Evolutionary conservation across 768 basidiomycete genomes (phyloP).

Genomic region (Chiua virens): DNA sequence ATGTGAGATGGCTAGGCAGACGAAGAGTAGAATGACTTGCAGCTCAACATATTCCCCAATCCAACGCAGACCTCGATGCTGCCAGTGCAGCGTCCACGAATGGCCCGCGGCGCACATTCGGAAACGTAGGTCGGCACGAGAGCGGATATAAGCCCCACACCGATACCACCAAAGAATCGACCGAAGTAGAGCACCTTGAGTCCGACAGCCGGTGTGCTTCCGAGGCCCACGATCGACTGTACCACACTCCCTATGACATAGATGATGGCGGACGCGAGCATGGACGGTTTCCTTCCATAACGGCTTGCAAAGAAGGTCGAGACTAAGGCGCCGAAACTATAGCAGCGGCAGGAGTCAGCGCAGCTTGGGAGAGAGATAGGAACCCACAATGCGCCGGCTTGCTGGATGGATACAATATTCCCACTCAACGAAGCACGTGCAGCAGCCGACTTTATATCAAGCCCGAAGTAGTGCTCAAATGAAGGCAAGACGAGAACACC

Average conservation of each 20-base stretch:
- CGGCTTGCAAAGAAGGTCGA: conserved; percentile 30
- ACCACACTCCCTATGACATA: conserved; percentile 36
- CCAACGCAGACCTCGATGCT: conserved; percentile 33
- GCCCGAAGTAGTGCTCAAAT: conserved; percentile 37
- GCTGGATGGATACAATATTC: conserved; percentile 39
- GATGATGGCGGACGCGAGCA: conserved; percentile 32
- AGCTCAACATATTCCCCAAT: conserved; percentile 36
- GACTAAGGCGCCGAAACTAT: conserved; percentile 30
- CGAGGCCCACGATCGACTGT: conserved; percentile 35
- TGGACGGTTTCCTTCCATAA: conserved; percentile 35
- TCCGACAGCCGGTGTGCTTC: conserved; percentile 24
- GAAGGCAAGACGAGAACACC: conserved; percentile 36
- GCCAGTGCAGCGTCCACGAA: conserved; percentile 39
- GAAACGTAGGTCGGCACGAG: conserved; percentile 39
- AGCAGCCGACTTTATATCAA: conserved; percentile 23
- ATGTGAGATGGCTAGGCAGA: neutral
- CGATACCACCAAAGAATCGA: conserved; percentile 50
- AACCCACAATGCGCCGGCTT: conserved; percentile 36
- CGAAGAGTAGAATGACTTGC: conserved; percentile 19
- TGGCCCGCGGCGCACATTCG: conserved; percentile 37
- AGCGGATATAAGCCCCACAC: conserved; percentile 40
- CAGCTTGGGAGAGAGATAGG: neutral
- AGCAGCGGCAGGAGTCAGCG: neutral
- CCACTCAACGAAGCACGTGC: conserved; percentile 32
- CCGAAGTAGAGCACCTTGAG: conserved; percentile 32